Conservation (phyloP, 2,329 filamentous ascomycete genomes). For the Colletotrichum nymphaeae region DNA sequence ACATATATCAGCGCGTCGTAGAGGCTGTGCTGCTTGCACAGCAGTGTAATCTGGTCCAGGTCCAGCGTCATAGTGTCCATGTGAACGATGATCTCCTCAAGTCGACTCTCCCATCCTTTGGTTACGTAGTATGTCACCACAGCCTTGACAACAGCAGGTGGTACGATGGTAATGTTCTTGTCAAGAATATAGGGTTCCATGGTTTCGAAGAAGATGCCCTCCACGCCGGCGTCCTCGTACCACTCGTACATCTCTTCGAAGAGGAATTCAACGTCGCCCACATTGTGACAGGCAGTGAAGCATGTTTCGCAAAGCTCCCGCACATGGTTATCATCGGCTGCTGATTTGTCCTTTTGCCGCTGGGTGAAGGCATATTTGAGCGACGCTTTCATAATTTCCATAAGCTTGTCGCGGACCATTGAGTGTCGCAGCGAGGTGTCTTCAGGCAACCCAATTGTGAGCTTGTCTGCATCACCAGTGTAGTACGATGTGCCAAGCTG, state of each 20-base stretch:
- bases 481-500: slow-evolving; percentile 93
- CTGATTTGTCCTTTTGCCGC: slow-evolving; percentile 60
- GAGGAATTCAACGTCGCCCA: slow-evolving; percentile 83
- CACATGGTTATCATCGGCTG: slow-evolving; percentile 69
- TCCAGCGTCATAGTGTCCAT: slow-evolving; percentile 93
- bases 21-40: slow-evolving; percentile 91
- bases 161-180: slow-evolving; percentile 77
- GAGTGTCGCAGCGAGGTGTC: slow-evolving; percentile 79
- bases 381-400: slow-evolving; percentile 94
- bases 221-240: slow-evolving; percentile 81
- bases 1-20: slow-evolving; percentile 98
- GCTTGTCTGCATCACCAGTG: slow-evolving; percentile 88
- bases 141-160: slow-evolving; percentile 86
- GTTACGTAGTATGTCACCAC: slow-evolving; percentile 84
- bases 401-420: slow-evolving; percentile 87
- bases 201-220: slow-evolving; percentile 85
- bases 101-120: slow-evolving; percentile 77
- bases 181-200: slow-evolving; percentile 91
- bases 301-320: slow-evolving; percentile 84
- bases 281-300: slow-evolving; percentile 83
- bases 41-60: slow-evolving; percentile 88
- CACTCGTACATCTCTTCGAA: slow-evolving; percentile 92
- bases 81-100: slow-evolving; percentile 95
- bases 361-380: slow-evolving; percentile 88
- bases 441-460: slow-evolving; percentile 93